Conservation (phyloP, 2,329 filamentous ascomycete genomes). For the Remersonia thermophila region DNA sequence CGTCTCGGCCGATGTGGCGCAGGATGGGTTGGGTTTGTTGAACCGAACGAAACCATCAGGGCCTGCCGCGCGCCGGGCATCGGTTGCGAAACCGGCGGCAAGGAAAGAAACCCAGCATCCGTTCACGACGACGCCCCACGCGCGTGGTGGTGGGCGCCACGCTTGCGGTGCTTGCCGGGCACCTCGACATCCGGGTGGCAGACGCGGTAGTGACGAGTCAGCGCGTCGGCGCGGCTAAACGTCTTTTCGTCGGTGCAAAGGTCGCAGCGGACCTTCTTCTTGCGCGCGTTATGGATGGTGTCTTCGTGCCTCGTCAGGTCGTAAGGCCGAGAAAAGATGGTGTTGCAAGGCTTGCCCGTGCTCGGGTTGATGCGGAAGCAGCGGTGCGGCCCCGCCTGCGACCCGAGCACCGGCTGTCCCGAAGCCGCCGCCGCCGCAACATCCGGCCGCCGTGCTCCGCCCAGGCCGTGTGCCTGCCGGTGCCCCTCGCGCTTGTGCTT, state of each 20-base stretch:
- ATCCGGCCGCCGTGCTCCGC: conserved; percentile 21
- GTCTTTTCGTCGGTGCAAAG: conserved; percentile 94
- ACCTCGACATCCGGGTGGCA: conserved; percentile 83
- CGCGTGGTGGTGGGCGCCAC: conserved; percentile 17
- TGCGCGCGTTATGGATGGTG: conserved; percentile 89
- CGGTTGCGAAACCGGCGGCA: too few species aligned
- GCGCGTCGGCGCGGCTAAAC: conserved; percentile 86
- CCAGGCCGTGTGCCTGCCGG: conserved; percentile 52
- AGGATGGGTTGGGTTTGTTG: too few species aligned
- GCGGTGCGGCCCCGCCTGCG: conserved; percentile 83
- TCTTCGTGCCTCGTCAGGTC: conserved; percentile 94
- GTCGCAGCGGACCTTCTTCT: conserved; percentile 88
- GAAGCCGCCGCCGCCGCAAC: conserved; percentile 26
- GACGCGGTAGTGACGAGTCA: conserved; percentile 88
- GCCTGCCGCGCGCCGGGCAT: too few species aligned
- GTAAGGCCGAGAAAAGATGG: conserved; percentile 88
- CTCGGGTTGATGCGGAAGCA: conserved; percentile 91
- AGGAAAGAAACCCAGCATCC: too few species aligned
- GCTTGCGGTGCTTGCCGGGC: conserved; percentile 47
- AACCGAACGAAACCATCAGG: too few species aligned
- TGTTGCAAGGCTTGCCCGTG: conserved; percentile 89
- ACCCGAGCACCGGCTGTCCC: conserved; percentile 56
- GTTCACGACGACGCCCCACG: too few species aligned
- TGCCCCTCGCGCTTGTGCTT: conserved; percentile 95
- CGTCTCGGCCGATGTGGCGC: too few species aligned